phyloP scores from a whole-genome alignment of 768 basidiomycete genomes.

The Psilocybe azurescens region DNA sequence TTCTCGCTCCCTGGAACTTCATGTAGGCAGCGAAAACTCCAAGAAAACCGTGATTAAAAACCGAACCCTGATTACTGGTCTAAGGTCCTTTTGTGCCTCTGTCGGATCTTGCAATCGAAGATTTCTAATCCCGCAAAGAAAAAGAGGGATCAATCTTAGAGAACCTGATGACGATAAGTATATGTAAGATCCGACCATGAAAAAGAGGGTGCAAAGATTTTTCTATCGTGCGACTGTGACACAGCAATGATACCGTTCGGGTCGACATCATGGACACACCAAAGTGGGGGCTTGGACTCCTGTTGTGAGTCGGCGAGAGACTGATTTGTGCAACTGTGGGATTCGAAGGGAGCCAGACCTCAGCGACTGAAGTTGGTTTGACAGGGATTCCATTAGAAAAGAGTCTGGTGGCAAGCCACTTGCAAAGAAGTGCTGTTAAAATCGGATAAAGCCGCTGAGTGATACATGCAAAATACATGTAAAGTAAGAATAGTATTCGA shows the following conservation, averaged over 20 bases:
- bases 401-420: too few relatives aligned
- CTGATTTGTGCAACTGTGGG: too few relatives aligned
- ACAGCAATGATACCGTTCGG: neutral
- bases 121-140: neutral
- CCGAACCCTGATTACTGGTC: neutral
- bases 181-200: slow-evolving; percentile 12
- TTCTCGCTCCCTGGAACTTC: too few relatives aligned
- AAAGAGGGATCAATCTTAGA: slow-evolving; percentile 1
- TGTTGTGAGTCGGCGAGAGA: neutral
- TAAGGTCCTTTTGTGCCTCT: neutral
- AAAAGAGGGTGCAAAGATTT: slow-evolving; percentile 12
- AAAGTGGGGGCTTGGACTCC: neutral
- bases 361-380: too few relatives aligned
- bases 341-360: too few relatives aligned
- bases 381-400: too few relatives aligned
- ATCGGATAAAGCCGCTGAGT: too few relatives aligned
- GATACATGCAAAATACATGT: too few relatives aligned
- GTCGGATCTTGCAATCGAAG: slow-evolving; percentile 17
- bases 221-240: neutral
- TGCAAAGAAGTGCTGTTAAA: too few relatives aligned
- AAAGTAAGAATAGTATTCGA: too few relatives aligned
- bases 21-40: too few relatives aligned
- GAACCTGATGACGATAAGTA: slow-evolving; percentile 8
- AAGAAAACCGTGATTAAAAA: neutral
- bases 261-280: neutral